These are phyloP conservation scores for Macrolepiota fuliginosa DNA, from an alignment of 768 basidiomycete species.

Conservation along the genomic window DNA sequence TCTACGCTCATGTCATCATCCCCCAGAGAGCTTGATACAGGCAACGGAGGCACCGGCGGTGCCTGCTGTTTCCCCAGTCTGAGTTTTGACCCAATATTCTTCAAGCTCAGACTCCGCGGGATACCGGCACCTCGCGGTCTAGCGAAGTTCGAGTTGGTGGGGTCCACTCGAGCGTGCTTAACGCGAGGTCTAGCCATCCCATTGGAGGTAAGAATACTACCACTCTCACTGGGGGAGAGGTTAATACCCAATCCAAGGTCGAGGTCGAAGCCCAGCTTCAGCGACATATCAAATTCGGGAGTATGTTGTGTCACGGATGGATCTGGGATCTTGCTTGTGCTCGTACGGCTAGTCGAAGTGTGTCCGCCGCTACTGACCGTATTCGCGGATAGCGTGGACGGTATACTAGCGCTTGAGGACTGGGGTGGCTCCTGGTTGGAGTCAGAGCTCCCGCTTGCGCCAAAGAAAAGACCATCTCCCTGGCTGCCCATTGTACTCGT, in stretches of 20 bases:
- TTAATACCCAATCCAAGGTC: slow-evolving; percentile 13
- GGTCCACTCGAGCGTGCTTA: background rate
- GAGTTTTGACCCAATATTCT: slow-evolving; percentile 6
- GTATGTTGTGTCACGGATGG: background rate
- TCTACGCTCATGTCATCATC: slow-evolving; percentile 49
- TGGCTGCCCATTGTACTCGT: background rate
- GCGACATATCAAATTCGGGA: background rate
- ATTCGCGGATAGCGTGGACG: background rate
- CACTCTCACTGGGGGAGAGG: background rate
- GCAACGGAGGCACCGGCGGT: slow-evolving; percentile 4
- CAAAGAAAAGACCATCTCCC: background rate
- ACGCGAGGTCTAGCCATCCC: background rate
- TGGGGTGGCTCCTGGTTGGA: background rate
- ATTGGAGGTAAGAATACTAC: slow-evolving; percentile 1
- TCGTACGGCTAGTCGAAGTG: background rate
- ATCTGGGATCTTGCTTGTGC: background rate
- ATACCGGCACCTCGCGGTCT: background rate
- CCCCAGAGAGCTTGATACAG: slow-evolving; percentile 11
- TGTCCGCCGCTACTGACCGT: background rate
- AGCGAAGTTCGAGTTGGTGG: background rate
- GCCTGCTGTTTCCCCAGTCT: slow-evolving; percentile 1
- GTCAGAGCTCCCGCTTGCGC: background rate
- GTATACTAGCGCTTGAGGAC: background rate
- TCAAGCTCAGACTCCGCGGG: slow-evolving; percentile 11
- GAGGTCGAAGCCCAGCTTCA: background rate